These are phyloP conservation scores for Ogataea siamensis DNA, from an alignment of 805 yeast species.

Conservation along the genomic window DNA sequence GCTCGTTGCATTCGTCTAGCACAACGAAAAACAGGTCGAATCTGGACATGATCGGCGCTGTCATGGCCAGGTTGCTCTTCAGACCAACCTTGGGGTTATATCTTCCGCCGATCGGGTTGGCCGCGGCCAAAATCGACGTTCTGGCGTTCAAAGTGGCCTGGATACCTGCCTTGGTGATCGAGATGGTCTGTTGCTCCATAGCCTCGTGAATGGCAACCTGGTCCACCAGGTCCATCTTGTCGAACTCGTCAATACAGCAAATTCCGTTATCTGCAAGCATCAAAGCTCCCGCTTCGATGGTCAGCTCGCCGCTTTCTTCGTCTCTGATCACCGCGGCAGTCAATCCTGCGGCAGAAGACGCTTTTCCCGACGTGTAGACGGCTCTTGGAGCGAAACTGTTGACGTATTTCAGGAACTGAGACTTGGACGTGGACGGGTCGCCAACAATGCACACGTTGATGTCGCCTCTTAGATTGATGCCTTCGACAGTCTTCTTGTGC, in stretches of 20 bases:
- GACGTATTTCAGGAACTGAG: constrained; percentile 92
- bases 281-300: constrained; percentile 97
- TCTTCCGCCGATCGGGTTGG: constrained; percentile 96
- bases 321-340: constrained; percentile 98
- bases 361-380: constrained; percentile 96
- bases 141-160: constrained; percentile 97
- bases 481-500: constrained; percentile 90
- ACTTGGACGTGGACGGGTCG: constrained; percentile 96
- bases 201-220: constrained; percentile 99
- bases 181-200: constrained; percentile 98
- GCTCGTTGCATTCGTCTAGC: constrained; percentile 90
- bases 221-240: constrained; percentile 92
- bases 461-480: constrained; percentile 93
- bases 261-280: constrained; percentile 98
- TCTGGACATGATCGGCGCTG: constrained; percentile 98
- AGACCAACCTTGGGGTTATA: constrained; percentile 84
- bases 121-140: constrained; percentile 97
- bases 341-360: constrained; percentile 97
- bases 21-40: constrained; percentile 94
- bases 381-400: constrained; percentile 90
- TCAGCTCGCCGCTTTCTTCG: constrained; percentile 95
- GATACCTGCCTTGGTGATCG: constrained; percentile 98
- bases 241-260: constrained; percentile 98
- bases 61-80: constrained; percentile 86
- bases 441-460: constrained; percentile 96